Conservation (phyloP, 2,329 filamentous ascomycete species). For the Verticillium tricorpus region DNA sequence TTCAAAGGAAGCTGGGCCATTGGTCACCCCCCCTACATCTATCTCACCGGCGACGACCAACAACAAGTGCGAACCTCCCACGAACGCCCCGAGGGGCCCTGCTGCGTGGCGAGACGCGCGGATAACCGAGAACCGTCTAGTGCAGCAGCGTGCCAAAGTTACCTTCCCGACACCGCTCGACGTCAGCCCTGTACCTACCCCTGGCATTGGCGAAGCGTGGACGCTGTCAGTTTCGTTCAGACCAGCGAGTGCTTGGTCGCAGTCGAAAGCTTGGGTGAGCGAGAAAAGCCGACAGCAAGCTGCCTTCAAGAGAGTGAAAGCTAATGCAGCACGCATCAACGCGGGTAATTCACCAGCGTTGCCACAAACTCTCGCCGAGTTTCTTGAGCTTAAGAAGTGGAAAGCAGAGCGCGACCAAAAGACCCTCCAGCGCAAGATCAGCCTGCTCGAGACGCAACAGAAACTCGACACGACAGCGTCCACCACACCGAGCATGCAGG, state of each 20-base stretch:
- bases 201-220: not conserved
- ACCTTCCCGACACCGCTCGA: not conserved
- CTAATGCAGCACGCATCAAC: not conserved
- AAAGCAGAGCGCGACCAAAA: not conserved
- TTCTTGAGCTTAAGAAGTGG: not conserved
- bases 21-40: too few species aligned
- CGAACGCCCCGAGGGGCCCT: not conserved
- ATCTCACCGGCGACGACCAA: not conserved
- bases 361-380: not conserved
- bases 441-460: not conserved
- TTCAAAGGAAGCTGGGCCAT: not conserved
- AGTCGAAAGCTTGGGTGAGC: not conserved
- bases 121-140: not conserved
- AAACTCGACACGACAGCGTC: not conserved
- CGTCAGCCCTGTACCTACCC: too few species aligned
- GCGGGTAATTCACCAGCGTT: not conserved
- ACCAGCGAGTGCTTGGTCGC: not conserved
- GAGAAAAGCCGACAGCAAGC: not conserved
- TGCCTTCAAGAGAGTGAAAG: not conserved
- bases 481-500: not conserved
- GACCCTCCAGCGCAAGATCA: not conserved
- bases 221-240: not conserved
- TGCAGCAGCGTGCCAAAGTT: not conserved
- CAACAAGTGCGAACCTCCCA: not conserved
- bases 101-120: not conserved